Percentiles rank a stretch among this genome's conserved stretches.
phyloP scores from a whole-genome alignment of 345 rosid species.

The Lepidium didymum region DNA sequence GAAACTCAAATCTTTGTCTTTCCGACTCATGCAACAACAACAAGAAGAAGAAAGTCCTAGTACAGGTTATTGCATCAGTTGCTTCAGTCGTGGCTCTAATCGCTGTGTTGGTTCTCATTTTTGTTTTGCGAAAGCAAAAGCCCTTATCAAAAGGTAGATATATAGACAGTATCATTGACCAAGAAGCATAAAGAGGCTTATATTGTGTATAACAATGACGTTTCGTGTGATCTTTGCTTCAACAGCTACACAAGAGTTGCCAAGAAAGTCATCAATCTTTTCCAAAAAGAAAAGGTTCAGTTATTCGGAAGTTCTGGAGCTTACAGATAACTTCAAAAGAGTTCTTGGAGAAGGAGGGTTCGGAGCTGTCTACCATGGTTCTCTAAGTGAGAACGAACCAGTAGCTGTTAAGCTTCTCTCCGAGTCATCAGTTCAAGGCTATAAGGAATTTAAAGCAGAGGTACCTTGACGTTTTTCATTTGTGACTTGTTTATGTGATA shows the following conservation, averaged over 20 bases:
- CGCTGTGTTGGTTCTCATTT: neutral
- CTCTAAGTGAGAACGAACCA: slow-evolving; percentile 17
- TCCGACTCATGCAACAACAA: slow-evolving; percentile 27
- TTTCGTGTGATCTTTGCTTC: neutral
- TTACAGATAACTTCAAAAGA: slow-evolving; percentile 30
- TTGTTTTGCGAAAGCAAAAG: slow-evolving; percentile 8
- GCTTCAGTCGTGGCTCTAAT: slow-evolving; percentile 7
- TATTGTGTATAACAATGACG: neutral
- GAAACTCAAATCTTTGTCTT: slow-evolving; percentile 31
- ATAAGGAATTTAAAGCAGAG: slow-evolving; percentile 37
- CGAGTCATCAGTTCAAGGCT: slow-evolving; percentile 36
- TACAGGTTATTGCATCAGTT: slow-evolving; percentile 22
- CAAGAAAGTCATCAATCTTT: slow-evolving; percentile 4
- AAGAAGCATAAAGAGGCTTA: neutral
- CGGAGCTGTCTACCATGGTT: slow-evolving; percentile 36
- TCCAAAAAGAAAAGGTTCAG: slow-evolving; percentile 27
- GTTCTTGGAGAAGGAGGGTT: slow-evolving; percentile 39
- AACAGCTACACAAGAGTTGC: neutral
- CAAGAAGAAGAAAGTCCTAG: slow-evolving; percentile 5
- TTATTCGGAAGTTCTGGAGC: slow-evolving; percentile 24
- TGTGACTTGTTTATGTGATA: neutral
- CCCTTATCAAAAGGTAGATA: neutral
- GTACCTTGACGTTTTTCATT: neutral
- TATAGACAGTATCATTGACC: neutral
- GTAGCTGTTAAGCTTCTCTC: slow-evolving; percentile 42